Base-by-base conservation (phyloP, 1,284 basidiomycete genomes). In the Sporisorium graminicola region DNA sequence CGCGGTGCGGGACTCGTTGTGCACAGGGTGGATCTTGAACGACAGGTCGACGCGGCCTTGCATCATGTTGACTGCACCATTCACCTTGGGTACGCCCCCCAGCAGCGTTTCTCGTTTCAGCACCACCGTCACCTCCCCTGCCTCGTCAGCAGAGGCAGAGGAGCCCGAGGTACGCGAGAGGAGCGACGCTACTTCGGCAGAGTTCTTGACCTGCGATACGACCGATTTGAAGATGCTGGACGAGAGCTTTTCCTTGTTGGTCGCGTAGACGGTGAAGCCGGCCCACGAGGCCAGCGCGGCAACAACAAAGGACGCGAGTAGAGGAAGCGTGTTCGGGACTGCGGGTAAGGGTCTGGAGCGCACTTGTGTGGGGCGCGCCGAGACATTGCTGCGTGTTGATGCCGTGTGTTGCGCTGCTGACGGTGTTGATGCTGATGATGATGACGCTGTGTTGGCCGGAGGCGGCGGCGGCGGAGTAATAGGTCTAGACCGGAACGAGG, bases 161-260 rank as follows among this genome's bases (percentile, higher is more conserved):
- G 57, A 20, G 29, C 55, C 31, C 56, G 62, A 24, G 61, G 64
- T n/a, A n/a, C n/a, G n/a, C 37, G 63, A 42, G 74, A 82, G 47
- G n/a, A 75, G 56, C 10, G 31, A 20, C 4, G 55, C 22, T 24
- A 80, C 65, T 24, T 78, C 51, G 0, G 58, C 49, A 0, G 68
- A 68, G 20, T 51, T 35, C 43, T 79, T 79, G n/a, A 83, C 47
- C 20, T 77, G 79, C 0, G 55, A 22, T 9, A 77, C 37, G n/a
- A 80, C 71, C 46, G 57, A 62, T 43, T 80, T 79, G 65, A 83
- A 74, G 52, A 82, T 80, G 13, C 62, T 68, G 0, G 61, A 64
- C 9, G 67, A 58, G 14, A 82, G 65, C 42, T 80, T 75, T 50
- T 83, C 82, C 43, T 81, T 79, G 62, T 83, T 83, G n/a, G 78